phyloP scores from a whole-genome alignment of 1,139 yeast species.

The Kluyveromyces marxianus region DNA sequence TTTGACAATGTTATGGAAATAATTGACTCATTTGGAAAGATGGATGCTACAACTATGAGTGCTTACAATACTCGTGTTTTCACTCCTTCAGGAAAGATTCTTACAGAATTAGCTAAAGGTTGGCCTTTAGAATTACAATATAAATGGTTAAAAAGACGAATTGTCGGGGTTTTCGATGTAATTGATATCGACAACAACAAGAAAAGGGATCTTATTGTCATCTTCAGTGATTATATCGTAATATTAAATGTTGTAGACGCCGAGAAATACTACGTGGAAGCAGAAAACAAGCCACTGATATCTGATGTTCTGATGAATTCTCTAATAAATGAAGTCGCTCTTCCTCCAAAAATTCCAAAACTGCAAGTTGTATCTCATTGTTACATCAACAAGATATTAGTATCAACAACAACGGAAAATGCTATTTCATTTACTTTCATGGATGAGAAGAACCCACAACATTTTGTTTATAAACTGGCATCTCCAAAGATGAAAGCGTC shows the following conservation, averaged over 20 bases:
- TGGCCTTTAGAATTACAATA: conserved; percentile 87
- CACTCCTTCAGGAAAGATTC: conserved; percentile 84
- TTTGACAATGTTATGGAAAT: conserved; percentile 50
- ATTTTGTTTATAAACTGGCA: conserved; percentile 28
- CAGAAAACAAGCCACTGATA: conserved; percentile 50
- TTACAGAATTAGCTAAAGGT: conserved; percentile 71
- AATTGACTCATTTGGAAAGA: conserved; percentile 74
- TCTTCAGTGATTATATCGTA: conserved; percentile 74
- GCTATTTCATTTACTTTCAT: conserved; percentile 29
- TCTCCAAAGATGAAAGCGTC: conserved; percentile 28
- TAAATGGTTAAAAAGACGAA: conserved; percentile 82
- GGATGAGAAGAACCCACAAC: conserved; percentile 14
- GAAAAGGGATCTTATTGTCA: conserved; percentile 47
- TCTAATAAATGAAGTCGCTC: conserved; percentile 74
- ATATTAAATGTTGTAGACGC: conserved; percentile 43
- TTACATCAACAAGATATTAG: conserved; percentile 47
- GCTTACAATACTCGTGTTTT: conserved; percentile 60
- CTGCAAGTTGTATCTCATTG: conserved; percentile 67
- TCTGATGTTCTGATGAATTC: conserved; percentile 87
- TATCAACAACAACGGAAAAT: conserved; percentile 38
- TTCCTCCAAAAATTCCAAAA: conserved; percentile 56
- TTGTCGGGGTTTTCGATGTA: conserved; percentile 72
- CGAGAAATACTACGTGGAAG: conserved; percentile 18
- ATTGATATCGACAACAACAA: conserved; percentile 33
- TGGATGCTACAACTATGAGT: conserved; percentile 30